Evolutionary conservation across 2,329 filamentous ascomycete genomes (phyloP).

Genomic region (Orbilia brochopaga): DNA sequence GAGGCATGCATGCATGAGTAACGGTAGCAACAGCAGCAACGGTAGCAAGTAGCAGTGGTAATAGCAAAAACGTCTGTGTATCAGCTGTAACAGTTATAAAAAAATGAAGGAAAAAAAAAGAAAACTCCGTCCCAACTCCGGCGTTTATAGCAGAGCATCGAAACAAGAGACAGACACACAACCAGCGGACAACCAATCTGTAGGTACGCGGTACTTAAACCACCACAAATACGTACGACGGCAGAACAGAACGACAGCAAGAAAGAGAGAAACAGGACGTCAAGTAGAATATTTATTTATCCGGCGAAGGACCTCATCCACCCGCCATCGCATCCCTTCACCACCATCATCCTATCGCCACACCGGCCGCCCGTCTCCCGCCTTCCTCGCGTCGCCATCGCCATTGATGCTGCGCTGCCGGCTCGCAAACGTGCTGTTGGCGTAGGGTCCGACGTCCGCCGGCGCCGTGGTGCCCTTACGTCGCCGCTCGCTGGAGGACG

Average conservation of each 20-base stretch:
- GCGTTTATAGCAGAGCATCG: conserved; percentile 1
- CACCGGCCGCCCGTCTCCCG: conserved; percentile 10
- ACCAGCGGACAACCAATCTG: conserved; percentile 27
- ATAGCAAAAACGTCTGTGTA: no score
- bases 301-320: conserved; percentile 10
- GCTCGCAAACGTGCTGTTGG: conserved; percentile 43
- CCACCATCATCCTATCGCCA: conserved; percentile 26
- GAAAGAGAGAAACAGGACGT: no score
- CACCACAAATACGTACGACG: no score
- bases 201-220: background rate
- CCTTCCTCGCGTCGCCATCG: conserved; percentile 17
- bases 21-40: no score
- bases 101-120: background rate
- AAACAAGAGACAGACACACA: conserved; percentile 36
- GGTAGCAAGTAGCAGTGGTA: no score
- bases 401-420: conserved; percentile 30
- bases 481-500: conserved; percentile 28
- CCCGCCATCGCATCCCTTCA: no score
- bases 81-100: background rate
- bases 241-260: no score
- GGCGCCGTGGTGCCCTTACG: conserved; percentile 26
- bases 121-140: conserved; percentile 49
- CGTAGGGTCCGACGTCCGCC: conserved; percentile 24
- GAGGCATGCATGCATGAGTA: background rate
- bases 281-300: background rate